Base-by-base conservation (phyloP, 306 rosid species). In the Acacia confusa region DNA sequence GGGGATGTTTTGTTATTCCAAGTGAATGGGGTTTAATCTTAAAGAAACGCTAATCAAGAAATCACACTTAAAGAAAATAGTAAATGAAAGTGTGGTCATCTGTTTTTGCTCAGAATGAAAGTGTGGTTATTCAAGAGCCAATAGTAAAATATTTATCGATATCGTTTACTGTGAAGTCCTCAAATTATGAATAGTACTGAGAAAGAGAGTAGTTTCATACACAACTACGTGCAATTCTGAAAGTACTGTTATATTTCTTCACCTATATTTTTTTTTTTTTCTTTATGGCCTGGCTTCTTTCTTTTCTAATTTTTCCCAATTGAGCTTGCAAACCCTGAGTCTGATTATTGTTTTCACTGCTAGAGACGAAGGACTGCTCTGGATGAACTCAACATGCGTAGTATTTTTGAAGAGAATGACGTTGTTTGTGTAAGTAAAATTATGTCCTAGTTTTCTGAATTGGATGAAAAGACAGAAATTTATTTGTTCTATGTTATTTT, bases 311-410 rank as follows among this genome's bases (percentile, higher is more conserved):
- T 20, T 65, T 70, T 41, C 43, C 55, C 55, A 12, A 40, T 24
- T 41, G 74, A 70, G 74, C 30, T 43, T 70, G 25, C 71, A 34
- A 66, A 34, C 45, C 45, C 75, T 70, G 13, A 43, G 19, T 70
- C 7, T 1, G 55, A 70, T 44, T 43, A 25, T 43, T 70, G 1
- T 70, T 75, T 57, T 30, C 70, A 44, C 78, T 86, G 77, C 75
- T 75, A 95, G 99, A 95, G 99, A 77, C 97, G 97, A 53, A 85
- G 96, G 84, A 93, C 98, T 72, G 91, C 97, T 30, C 10, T 88
- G 55, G 99, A 95, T 85, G 99, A 95, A 81, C 93, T 95, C 80
- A 95, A 95, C 79, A 93, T 95, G 99, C 92, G 99, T 64, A 72
- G 87, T 70, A 89, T 95, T 85, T 95, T 95, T 43, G 90, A 88